Percentiles rank a stretch among this genome's conserved stretches.
Conservation (phyloP, 1,139 yeast genomes). For the Nakaseomyces glabratus region DNA sequence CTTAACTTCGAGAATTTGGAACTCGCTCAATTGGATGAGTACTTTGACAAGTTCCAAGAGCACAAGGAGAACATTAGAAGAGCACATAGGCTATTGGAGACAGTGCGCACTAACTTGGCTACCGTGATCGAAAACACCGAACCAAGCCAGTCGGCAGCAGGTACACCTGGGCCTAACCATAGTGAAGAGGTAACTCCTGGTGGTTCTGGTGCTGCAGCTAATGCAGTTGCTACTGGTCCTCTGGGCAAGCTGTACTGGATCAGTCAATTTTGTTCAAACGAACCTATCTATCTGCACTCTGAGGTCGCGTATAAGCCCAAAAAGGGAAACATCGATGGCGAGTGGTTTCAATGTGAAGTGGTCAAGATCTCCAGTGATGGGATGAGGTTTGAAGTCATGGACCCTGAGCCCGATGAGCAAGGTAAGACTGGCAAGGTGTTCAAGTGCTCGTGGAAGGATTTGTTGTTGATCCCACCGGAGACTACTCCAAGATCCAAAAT, state of each 20-base stretch:
- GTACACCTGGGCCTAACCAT: too few species aligned
- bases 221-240: constrained; percentile 4
- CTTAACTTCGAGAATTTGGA: constrained; percentile 28
- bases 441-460: constrained; percentile 72
- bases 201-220: not conserved
- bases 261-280: constrained; percentile 46
- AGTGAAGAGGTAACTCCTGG: constrained; percentile 2
- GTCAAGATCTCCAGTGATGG: constrained; percentile 71
- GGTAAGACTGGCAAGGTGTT: constrained; percentile 84
- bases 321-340: constrained; percentile 57
- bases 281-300: constrained; percentile 56
- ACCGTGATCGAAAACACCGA: constrained; percentile 17
- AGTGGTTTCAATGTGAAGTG: constrained; percentile 96
- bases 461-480: constrained; percentile 60
- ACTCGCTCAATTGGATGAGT: constrained; percentile 36
- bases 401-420: constrained; percentile 95
- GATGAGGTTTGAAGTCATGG: constrained; percentile 70
- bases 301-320: constrained; percentile 83
- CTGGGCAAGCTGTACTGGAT: constrained; percentile 31
- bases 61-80: constrained; percentile 53
- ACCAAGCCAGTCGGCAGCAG: too few species aligned
- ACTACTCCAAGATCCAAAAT: constrained; percentile 36
- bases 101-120: constrained; percentile 30
- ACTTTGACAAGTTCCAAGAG: constrained; percentile 38
- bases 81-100: constrained; percentile 39